Conservation (phyloP, 257 asterid genomes). For the Rhazya stricta region DNA sequence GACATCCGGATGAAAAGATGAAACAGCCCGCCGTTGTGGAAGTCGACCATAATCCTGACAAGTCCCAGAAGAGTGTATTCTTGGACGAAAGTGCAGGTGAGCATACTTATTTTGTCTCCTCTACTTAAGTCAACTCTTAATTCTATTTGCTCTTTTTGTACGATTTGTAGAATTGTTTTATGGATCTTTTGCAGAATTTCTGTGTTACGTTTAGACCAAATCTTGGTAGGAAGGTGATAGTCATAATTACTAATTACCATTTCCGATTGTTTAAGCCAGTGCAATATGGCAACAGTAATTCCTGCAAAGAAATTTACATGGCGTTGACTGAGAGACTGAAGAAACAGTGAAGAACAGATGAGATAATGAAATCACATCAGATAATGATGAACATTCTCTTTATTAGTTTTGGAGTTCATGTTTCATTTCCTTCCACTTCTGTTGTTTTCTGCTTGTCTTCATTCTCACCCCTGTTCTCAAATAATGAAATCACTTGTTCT, state of each 20-base stretch:
- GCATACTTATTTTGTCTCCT: background rate
- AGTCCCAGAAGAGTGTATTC: constrained; percentile 20
- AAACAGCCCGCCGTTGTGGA: background rate
- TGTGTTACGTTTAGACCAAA: background rate
- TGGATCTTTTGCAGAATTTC: background rate
- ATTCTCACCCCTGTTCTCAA: too few relatives aligned
- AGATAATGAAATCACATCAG: too few relatives aligned
- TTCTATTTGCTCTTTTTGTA: background rate
- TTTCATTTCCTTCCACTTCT: too few relatives aligned
- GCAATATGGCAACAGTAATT: too few relatives aligned
- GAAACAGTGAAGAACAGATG: too few relatives aligned
- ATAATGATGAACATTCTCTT: too few relatives aligned
- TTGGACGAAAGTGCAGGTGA: constrained; percentile 38
- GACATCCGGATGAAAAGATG: background rate
- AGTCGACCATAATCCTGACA: background rate
- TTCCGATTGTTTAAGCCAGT: background rate
- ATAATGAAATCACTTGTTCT: too few relatives aligned
- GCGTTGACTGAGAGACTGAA: too few relatives aligned
- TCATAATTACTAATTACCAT: background rate
- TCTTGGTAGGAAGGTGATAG: background rate
- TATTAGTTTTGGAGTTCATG: too few relatives aligned
- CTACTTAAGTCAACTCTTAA: background rate
- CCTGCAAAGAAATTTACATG: background rate
- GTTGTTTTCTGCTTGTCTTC: too few relatives aligned
- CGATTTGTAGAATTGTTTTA: background rate